These are phyloP conservation scores for Pythium angustatum DNA, from an alignment of 352 stramenopile species.

Conservation along the genomic window DNA sequence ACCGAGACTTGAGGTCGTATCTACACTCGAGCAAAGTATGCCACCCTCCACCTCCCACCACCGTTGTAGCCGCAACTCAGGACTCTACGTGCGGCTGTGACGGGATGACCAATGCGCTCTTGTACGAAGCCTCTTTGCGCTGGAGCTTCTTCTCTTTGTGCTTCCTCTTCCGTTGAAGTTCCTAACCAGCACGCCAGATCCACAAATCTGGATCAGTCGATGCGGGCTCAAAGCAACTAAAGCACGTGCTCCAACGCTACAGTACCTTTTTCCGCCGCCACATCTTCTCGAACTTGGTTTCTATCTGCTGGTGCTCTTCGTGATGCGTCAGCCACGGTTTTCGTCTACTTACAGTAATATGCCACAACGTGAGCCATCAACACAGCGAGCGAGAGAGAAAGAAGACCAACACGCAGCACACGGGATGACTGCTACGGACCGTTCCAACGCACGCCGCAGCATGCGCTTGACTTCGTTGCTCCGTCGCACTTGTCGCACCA, in stretches of 20 bases:
- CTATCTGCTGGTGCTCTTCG: slow-evolving; percentile 46
- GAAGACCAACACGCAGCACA: neutral
- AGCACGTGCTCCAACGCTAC: neutral
- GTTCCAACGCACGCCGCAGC: slow-evolving; percentile 53
- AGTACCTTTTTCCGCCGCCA: slow-evolving; percentile 67
- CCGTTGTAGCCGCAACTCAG: neutral
- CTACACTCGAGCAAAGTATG: neutral
- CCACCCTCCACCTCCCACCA: neutral
- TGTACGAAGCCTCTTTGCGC: slow-evolving; percentile 51
- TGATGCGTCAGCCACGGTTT: slow-evolving; percentile 66
- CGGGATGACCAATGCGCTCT: slow-evolving; percentile 26
- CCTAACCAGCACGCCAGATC: slow-evolving; percentile 35
- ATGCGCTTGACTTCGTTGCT: slow-evolving; percentile 68
- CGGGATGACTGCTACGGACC: slow-evolving; percentile 36
- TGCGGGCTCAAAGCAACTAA: too few relatives aligned
- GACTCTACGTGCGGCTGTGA: neutral
- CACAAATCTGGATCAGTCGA: too few relatives aligned
- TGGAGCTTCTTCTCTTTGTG: slow-evolving; percentile 73
- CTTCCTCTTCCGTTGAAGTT: slow-evolving; percentile 69
- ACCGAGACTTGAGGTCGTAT: too few relatives aligned
- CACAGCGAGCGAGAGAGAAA: too few relatives aligned
- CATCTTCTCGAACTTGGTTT: slow-evolving; percentile 63
- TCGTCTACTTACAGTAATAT: slow-evolving; percentile 36
- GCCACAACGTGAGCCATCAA: slow-evolving; percentile 3
- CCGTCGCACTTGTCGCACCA: slow-evolving; percentile 41